Base-by-base conservation (phyloP, 2,329 filamentous ascomycete species). In the Calonectria leucothoes region DNA sequence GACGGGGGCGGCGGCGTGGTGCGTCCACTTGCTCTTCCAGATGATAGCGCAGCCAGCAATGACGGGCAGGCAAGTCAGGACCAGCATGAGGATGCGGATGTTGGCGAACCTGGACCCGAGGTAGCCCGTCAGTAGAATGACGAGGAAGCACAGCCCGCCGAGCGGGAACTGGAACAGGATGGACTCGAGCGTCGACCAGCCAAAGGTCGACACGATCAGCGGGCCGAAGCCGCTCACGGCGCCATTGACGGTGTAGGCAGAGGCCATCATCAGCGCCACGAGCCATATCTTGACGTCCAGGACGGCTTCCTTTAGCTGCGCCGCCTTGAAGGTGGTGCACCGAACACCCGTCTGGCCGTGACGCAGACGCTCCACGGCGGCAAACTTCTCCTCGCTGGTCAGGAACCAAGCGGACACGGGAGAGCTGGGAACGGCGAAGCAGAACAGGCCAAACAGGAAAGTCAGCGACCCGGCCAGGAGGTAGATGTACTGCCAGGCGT, bases 161-260 rank as follows among this genome's bases (percentile, higher is more conserved):
- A 95, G 88, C 0, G 94, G 94, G 72, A 95, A 95, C 78, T 95
- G 94, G 80, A 93, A 92, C 0, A 95, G 86, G 72, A 95, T 94
- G 0, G 92, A 90, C 37, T 93, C 87, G 0, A 93, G 87, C 0
- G 90, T 88, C 27, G 87, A 87, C 84, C 89, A 94, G 69, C 93
- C 93, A 80, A 94, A 94, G 0, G 93, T 94, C 1, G 89, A 91
- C 1, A 95, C 92, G 73, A 94, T 94, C 1, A 94, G 84, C 0
- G 93, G 93, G 0, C 93, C 93, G 79, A 94, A 94, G 1, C 93
- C 93, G 42, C 88, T 90, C 14, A 94, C 91, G 8, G 93, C 93
- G 12, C 93, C 93, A 78, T 94, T 94, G 73, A 94, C 90, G 0
- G 92, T 93, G 78, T 94, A 93, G 74, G 92, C 92, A 0, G 91